Evolutionary conservation across 2,329 filamentous ascomycete species (phyloP).

Genomic region (Monilinia vaccinii-corymbosi): DNA sequence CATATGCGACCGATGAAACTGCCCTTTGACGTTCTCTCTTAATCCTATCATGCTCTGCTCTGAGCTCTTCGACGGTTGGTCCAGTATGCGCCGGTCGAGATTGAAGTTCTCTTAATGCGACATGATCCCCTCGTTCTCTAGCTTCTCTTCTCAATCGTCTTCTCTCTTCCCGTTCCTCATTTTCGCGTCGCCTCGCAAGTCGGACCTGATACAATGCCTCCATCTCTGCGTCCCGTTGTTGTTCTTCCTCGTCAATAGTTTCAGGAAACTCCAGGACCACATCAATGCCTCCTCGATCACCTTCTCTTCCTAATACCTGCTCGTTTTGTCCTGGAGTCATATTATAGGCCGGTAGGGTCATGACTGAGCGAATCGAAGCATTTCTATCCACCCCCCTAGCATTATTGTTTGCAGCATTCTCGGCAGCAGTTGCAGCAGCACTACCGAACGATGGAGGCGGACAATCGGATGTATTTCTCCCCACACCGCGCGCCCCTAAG

Average conservation of each 20-base stretch:
- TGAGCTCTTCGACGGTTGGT: constrained; percentile 51
- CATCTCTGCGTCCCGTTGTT: constrained; percentile 86
- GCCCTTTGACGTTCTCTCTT: constrained; percentile 54
- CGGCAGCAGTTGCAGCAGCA: constrained; percentile 7
- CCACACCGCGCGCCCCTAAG: constrained; percentile 24
- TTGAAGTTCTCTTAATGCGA: constrained; percentile 56
- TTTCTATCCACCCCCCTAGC: constrained; percentile 58
- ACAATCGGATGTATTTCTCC: constrained; percentile 7
- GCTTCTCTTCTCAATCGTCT: constrained; percentile 62
- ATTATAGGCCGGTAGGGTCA: constrained; percentile 84
- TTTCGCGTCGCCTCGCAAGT: constrained; percentile 62
- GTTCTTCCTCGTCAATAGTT: constrained; percentile 64
- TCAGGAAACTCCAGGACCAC: constrained; percentile 79
- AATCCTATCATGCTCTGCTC: constrained; percentile 45
- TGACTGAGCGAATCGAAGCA: constrained; percentile 82
- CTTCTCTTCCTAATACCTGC: constrained; percentile 76
- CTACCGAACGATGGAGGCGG: constrained; percentile 12
- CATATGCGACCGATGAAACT: constrained; percentile 69
- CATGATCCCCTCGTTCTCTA: constrained; percentile 58
- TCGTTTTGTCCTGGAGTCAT: constrained; percentile 65
- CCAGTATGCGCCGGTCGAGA: constrained; percentile 40
- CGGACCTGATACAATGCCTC: constrained; percentile 86
- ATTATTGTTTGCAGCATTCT: neutral
- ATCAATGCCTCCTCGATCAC: constrained; percentile 86
- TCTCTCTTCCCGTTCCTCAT: constrained; percentile 69